phyloP scores from a whole-genome alignment of 257 asterid genomes.

The Solanum sejunctum region DNA sequence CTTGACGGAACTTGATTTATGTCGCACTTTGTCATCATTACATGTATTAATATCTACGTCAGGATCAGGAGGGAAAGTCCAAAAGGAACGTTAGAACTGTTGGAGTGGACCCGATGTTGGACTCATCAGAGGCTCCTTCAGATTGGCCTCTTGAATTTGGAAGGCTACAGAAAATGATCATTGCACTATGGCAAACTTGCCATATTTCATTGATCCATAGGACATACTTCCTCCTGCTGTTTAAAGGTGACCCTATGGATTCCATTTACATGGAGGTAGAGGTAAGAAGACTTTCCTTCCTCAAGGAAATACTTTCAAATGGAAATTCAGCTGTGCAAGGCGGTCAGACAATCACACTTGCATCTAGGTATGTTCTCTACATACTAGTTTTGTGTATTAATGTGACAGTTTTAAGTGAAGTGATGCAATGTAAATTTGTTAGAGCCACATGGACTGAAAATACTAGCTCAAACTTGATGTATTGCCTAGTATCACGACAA shows the following conservation, averaged over 20 bases:
- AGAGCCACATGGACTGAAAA: not conserved
- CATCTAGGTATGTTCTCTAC: conserved; percentile 23
- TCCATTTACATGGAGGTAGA: conserved; percentile 50
- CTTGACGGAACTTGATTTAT: not conserved
- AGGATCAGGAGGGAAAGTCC: conserved; percentile 17
- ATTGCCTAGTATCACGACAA: not conserved
- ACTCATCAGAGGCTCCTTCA: conserved; percentile 15
- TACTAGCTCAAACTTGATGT: not conserved
- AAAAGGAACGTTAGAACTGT: conserved; percentile 16
- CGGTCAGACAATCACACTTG: conserved; percentile 23
- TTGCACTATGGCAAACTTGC: conserved; percentile 40
- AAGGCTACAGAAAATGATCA: conserved; percentile 20
- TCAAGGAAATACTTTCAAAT: conserved; percentile 24
- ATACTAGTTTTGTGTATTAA: not conserved
- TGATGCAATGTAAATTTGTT: not conserved
- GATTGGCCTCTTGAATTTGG: conserved; percentile 33
- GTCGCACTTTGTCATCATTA: not conserved
- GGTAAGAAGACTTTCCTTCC: conserved; percentile 32
- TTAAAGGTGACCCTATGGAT: conserved; percentile 35
- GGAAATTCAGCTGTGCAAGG: conserved; percentile 25
- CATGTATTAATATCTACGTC: not conserved
- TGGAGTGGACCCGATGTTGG: conserved; percentile 22
- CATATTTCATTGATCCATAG: conserved; percentile 36
- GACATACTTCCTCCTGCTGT: conserved; percentile 43
- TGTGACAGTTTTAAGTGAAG: not conserved